These are phyloP conservation scores for Yarrowia sp. DNA, from an alignment of 805 yeast genomes.

Conservation along the genomic window DNA sequence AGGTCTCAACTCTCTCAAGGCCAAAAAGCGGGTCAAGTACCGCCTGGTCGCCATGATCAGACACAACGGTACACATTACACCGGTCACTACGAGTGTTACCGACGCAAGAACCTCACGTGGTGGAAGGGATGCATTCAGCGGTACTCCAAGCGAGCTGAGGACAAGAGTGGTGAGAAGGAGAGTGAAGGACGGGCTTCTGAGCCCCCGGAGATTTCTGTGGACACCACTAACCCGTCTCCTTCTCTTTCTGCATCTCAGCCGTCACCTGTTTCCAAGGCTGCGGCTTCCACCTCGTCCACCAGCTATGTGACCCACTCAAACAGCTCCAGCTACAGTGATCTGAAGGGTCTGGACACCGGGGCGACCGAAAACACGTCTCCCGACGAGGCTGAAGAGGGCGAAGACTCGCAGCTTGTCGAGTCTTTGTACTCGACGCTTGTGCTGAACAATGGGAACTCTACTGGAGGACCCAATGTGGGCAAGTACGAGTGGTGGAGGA, in stretches of 20 bases:
- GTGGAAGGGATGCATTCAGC: constrained; percentile 31
- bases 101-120: constrained; percentile 52
- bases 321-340: constrained; percentile 12
- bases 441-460: constrained; percentile 15
- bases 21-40: constrained; percentile 44
- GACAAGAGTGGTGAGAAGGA: background rate
- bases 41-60: constrained; percentile 68
- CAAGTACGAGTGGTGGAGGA: constrained; percentile 59
- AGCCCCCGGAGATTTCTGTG: background rate
- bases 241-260: constrained; percentile 24
- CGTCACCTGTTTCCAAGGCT: constrained; percentile 11
- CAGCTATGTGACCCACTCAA: constrained; percentile 17
- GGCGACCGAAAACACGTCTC: background rate
- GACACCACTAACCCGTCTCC: constrained; percentile 11
- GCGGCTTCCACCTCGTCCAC: constrained; percentile 16
- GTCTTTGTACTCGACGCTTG: constrained; percentile 15
- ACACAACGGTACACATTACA: constrained; percentile 83
- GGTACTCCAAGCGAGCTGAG: constrained; percentile 3
- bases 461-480: constrained; percentile 21
- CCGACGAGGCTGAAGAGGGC: background rate
- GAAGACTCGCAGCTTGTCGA: constrained; percentile 21
- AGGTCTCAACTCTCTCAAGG: constrained; percentile 7
- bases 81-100: constrained; percentile 90
- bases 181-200: background rate
- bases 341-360: constrained; percentile 9